Evolutionary conservation across 257 asterid species (phyloP), one percentile per base, ranked within the genome.

Genomic region (Coffea canephora): DNA sequence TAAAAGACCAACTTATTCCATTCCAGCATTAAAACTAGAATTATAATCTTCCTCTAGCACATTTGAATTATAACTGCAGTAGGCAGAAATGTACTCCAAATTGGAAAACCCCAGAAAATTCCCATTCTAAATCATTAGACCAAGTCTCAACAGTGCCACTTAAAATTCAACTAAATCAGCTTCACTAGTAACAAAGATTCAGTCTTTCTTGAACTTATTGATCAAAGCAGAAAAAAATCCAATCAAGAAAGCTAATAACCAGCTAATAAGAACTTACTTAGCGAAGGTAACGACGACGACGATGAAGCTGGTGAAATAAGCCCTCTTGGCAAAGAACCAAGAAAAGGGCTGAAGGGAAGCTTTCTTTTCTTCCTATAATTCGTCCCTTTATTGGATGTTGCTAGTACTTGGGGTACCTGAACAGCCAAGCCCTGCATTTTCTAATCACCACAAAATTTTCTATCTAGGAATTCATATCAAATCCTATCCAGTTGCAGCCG

Each of bases 361-460:
- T 52, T 52, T 14, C 5, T 52, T 52, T 52, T 52, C 57, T 12
- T 52, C 57, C 2, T 14, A 13, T 52, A 52, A 52, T 57, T 14
- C 57, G 2, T 0, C 57, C 57, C 19, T 52, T 13, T 79, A 82
- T 34, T 81, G 36, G 90, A 83, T 83, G 85, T 77, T 68, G 77
- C 66, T 52, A 85, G 59, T 59, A 83, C 71, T 74, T 82, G 90
- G 78, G 91, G 85, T 71, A 83, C 76, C 50, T 83, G 92, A 80
- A 85, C 59, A 41, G 83, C 89, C 83, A 87, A 82, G 49, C 81
- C 84, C 83, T 87, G 92, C 96, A 89, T 89, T 84, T 86, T 87
- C 3, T 6, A 27, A 55, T 21, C 50, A 25, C 73, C n/a, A 27
- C 71, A 46, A 57, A 57, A 27, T 36, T 77, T 31, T 46, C 23